Conservation (phyloP, 768 basidiomycete genomes). For the Boletus edulis region DNA sequence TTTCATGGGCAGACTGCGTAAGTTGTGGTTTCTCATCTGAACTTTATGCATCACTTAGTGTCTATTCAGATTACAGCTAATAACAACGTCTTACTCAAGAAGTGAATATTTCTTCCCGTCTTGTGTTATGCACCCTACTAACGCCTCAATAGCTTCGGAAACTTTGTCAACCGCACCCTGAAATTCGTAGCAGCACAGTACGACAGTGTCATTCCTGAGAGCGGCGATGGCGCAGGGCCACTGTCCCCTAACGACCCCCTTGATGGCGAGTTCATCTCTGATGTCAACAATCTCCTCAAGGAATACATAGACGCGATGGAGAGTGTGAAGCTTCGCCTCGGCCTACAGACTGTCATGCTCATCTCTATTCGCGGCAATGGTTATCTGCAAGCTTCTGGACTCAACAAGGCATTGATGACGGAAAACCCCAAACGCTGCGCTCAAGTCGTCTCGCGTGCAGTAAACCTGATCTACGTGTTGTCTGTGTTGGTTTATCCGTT, state of each 20-base stretch:
- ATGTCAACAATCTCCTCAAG: constrained; percentile 74
- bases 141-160: constrained; percentile 69
- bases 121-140: background rate
- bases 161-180: constrained; percentile 92
- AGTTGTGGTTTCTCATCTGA: constrained; percentile 25
- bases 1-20: constrained; percentile 95
- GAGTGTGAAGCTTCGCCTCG: constrained; percentile 81
- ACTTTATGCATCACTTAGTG: background rate
- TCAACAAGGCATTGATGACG: constrained; percentile 86
- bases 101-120: constrained; percentile 44
- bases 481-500: constrained; percentile 88
- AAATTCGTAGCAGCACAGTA: constrained; percentile 92
- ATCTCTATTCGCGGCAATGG: constrained; percentile 87
- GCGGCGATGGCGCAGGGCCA: constrained; percentile 65
- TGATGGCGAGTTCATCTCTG: constrained; percentile 74
- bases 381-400: constrained; percentile 90
- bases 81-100: constrained; percentile 92
- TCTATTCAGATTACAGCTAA: constrained; percentile 74
- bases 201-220: constrained; percentile 75
- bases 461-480: constrained; percentile 91
- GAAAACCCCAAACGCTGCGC: constrained; percentile 84
- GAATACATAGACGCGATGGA: constrained; percentile 90
- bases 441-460: constrained; percentile 82
- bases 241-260: constrained; percentile 62
- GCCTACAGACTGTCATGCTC: constrained; percentile 86